Base-by-base conservation (phyloP, 2,329 filamentous ascomycete genomes). In the Fusarium sublunatum region DNA sequence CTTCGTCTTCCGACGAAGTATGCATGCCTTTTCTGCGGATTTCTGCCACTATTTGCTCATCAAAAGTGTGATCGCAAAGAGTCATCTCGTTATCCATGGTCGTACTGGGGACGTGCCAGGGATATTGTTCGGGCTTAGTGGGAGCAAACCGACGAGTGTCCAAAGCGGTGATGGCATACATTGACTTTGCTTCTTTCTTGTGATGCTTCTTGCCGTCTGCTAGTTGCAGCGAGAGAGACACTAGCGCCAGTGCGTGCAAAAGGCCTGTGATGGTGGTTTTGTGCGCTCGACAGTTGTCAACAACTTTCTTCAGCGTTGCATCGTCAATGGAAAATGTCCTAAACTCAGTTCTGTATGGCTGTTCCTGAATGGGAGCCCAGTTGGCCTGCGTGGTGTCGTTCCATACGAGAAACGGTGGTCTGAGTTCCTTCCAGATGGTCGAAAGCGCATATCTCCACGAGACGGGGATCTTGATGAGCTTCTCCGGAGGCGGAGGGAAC, bases 241-340 rank as follows among this genome's bases (percentile, higher is more conserved):
- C 46, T 5, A 73, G 46, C 2, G 50, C 45, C 4, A 75, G 41
- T 10, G 62, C 69, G 19, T 74, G 65, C 13, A 75, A 43, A 11
- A 75, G 59, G 7, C 64, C 72, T 10, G 73, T 72, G 6, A 75
- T 39, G 2, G 72, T 75, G 3, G 73, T 74, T 11, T 64, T 50
- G 36, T 73, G 58, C 15, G 51, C 34, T n/a, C 72, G 62, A 35
- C 73, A 75, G 7, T 58, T 56, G 12, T 32, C 34, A 3, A 74
- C 34, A 7, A 74, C 42, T 7, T 34, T 58, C 28, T 66, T 40
- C 45, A 71, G 15, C 8, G 48, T 52, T 13, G 34, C 43, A 15
- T 58, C 42, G 3, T 63, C 55, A 7, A 74, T 36, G 6, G 28
- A 59, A n/a, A 74, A 50, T 2, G 60, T 44, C 7, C 61, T 51